Evolutionary conservation across 2,329 filamentous ascomycete species (phyloP).

Genomic region (Exophiala alcalophila): DNA sequence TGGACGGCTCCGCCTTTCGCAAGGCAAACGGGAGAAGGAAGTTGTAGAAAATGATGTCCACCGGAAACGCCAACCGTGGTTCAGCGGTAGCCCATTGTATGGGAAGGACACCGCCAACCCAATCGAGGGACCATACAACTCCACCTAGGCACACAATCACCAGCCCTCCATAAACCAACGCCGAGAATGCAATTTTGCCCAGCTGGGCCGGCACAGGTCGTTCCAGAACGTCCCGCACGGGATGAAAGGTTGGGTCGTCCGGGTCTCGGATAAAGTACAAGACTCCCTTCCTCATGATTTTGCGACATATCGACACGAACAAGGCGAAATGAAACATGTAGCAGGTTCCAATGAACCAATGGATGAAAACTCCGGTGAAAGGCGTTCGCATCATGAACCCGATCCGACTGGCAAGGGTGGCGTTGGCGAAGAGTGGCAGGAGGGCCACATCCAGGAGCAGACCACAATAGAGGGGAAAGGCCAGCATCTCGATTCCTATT

Average conservation of each 20-base stretch:
- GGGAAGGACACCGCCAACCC: conserved; percentile 68
- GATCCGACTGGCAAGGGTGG: conserved; percentile 72
- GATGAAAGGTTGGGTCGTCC: conserved; percentile 97
- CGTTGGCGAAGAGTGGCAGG: conserved; percentile 80
- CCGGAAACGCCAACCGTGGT: conserved; percentile 87
- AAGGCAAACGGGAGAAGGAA: conserved; percentile 88
- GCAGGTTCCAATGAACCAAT: conserved; percentile 97
- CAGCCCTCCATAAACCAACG: conserved; percentile 88
- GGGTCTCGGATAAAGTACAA: conserved; percentile 98
- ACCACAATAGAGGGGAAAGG: conserved; percentile 94
- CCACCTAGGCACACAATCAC: conserved; percentile 92
- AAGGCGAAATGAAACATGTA: conserved; percentile 99
- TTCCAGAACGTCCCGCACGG: conserved; percentile 92
- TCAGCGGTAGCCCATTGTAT: conserved; percentile 93
- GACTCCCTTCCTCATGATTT: conserved; percentile 92
- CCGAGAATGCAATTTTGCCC: conserved; percentile 93
- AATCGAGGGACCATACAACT: conserved; percentile 68
- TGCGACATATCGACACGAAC: conserved; percentile 98
- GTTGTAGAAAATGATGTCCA: conserved; percentile 94
- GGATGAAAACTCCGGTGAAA: conserved; percentile 88
- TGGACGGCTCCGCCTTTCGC: conserved; percentile 78
- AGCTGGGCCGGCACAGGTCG: conserved; percentile 88
- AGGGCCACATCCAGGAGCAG: conserved; percentile 84
- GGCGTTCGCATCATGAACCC: conserved; percentile 76
- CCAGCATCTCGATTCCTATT: conserved; percentile 98